phyloP scores from a whole-genome alignment of 2,329 filamentous ascomycete species.

The Hypoxylon sp. region DNA sequence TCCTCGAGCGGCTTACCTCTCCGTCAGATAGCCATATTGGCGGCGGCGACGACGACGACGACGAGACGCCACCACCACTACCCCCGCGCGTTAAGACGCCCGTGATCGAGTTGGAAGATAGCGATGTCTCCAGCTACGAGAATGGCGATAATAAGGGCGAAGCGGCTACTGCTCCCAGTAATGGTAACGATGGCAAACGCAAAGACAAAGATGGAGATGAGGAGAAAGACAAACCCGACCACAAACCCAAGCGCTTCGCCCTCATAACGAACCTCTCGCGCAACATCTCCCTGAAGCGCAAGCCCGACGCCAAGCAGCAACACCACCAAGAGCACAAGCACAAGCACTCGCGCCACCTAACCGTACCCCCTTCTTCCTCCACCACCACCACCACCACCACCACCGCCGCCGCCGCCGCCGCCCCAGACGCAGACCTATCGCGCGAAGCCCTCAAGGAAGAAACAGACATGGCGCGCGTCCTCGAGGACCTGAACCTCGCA shows the following conservation, averaged over 20 bases:
- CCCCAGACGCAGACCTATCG: constrained; percentile 55
- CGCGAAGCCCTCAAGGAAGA: constrained; percentile 68
- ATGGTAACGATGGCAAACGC: constrained; percentile 47
- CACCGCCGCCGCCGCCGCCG: constrained; percentile 56
- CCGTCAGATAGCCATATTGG: constrained; percentile 49
- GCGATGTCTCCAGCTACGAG: constrained; percentile 58
- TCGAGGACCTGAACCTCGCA: constrained; percentile 86
- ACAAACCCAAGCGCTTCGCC: constrained; percentile 57
- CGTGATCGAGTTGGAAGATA: constrained; percentile 65
- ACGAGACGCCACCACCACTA: constrained; percentile 66
- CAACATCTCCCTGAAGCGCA: constrained; percentile 52
- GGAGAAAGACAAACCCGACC: constrained; percentile 48
- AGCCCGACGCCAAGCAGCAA: constrained; percentile 40
- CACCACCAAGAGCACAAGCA: constrained; percentile 9
- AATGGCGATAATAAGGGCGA: constrained; percentile 46
- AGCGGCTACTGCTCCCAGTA: too few relatives aligned
- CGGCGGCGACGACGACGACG: constrained; percentile 60
- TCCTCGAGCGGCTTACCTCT: constrained; percentile 69
- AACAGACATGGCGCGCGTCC: constrained; percentile 81
- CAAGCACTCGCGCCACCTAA: constrained; percentile 16
- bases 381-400: constrained; percentile 58
- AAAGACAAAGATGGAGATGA: constrained; percentile 56
- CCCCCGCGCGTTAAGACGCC: constrained; percentile 68
- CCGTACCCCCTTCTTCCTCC: constrained; percentile 56
- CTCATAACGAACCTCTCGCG: constrained; percentile 56